A percentile compares a stretch with the other conserved stretches of the same genome.
Evolutionary conservation across 306 rosid genomes (phyloP).

Genomic region (Trifolium fragiferum): DNA sequence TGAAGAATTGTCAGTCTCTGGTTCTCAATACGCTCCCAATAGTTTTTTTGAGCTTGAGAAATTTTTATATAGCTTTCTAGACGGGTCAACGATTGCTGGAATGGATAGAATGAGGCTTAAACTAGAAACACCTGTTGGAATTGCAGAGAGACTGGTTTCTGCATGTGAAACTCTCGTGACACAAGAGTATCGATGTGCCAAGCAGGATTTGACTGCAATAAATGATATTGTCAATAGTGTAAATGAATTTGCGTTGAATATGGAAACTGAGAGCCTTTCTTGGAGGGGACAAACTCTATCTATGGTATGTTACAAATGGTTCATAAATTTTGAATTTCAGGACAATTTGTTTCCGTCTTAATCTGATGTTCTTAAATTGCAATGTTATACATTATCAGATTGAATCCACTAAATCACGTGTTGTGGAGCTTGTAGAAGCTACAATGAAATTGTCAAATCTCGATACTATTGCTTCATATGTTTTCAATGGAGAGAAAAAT

Average conservation of each 20-base stretch:
- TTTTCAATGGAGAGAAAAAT: slow-evolving; percentile 72
- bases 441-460: slow-evolving; percentile 80
- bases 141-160: slow-evolving; percentile 83
- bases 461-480: slow-evolving; percentile 73
- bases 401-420: slow-evolving; percentile 73
- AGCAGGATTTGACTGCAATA: slow-evolving; percentile 75
- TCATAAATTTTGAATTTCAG: background rate
- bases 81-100: slow-evolving; percentile 86
- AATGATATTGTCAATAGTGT: slow-evolving; percentile 60
- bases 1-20: slow-evolving; percentile 49
- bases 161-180: slow-evolving; percentile 71
- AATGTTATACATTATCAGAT: slow-evolving; percentile 61
- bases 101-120: slow-evolving; percentile 94
- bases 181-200: slow-evolving; percentile 74
- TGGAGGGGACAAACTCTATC: slow-evolving; percentile 80
- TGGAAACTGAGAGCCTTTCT: slow-evolving; percentile 78
- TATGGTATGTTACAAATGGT: slow-evolving; percentile 56
- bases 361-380: slow-evolving; percentile 30
- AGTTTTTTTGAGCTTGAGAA: slow-evolving; percentile 74
- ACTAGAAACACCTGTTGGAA: slow-evolving; percentile 85
- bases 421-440: slow-evolving; percentile 72
- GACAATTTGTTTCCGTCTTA: slow-evolving; percentile 21
- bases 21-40: slow-evolving; percentile 60
- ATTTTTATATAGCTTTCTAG: slow-evolving; percentile 81
- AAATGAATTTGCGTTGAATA: slow-evolving; percentile 63